Percentiles rank a stretch among this genome's conserved stretches.
These are phyloP conservation scores for Mycena galericulata DNA, from an alignment of 768 basidiomycete species.

Conservation along the genomic window DNA sequence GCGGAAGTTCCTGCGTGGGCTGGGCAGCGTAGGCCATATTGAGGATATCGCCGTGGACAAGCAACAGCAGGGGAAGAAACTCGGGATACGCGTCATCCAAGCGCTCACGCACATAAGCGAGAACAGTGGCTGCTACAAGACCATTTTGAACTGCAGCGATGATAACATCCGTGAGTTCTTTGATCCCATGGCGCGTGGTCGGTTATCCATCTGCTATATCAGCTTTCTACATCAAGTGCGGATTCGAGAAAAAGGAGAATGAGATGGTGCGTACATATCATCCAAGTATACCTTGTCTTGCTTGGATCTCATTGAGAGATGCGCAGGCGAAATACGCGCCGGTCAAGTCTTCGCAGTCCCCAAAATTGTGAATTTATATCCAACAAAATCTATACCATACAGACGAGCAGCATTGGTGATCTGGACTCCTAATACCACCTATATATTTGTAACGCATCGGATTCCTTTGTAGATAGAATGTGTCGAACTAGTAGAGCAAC, in stretches of 20 bases:
- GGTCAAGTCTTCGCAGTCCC: slow-evolving; percentile 41
- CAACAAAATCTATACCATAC: slow-evolving; percentile 18
- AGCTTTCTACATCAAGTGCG: slow-evolving; percentile 99
- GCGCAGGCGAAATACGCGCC: slow-evolving; percentile 72
- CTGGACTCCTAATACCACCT: slow-evolving; percentile 27
- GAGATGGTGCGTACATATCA: slow-evolving; percentile 79
- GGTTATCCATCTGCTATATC: slow-evolving; percentile 15
- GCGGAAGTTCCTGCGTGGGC: slow-evolving; percentile 90
- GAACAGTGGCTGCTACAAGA: slow-evolving; percentile 90
- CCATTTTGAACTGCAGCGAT: slow-evolving; percentile 94
- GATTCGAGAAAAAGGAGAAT: slow-evolving; percentile 89
- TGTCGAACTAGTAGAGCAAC: neutral
- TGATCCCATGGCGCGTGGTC: slow-evolving; percentile 17
- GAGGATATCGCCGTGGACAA: slow-evolving; percentile 97
- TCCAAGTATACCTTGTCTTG: neutral
- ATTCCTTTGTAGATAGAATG: neutral
- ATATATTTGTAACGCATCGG: slow-evolving; percentile 2
- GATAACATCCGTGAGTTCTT: slow-evolving; percentile 86
- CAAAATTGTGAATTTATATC: slow-evolving; percentile 17
- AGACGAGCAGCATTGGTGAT: slow-evolving; percentile 6
- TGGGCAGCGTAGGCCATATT: slow-evolving; percentile 94
- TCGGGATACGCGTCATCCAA: slow-evolving; percentile 89
- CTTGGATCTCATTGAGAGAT: neutral
- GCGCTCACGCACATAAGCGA: slow-evolving; percentile 89
- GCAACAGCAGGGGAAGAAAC: slow-evolving; percentile 89